Evolutionary conservation across 1,284 basidiomycete species (phyloP), one percentile per base, ranked within the genome.

Genomic region (Ganoderma multipileum): DNA sequence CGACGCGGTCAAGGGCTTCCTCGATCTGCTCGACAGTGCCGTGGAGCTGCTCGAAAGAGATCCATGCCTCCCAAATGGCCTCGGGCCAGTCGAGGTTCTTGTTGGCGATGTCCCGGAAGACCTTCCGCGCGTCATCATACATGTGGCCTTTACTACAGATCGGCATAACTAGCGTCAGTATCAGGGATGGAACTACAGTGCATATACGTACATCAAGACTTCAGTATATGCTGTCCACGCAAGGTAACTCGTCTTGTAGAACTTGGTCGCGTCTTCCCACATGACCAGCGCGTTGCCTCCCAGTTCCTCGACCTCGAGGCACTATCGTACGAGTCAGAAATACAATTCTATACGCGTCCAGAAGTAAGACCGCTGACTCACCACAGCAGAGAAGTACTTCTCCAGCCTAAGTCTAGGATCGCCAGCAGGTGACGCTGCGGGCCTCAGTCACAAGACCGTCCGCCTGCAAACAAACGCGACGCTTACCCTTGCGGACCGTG

Each of bases 81-180:
- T 98, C 96, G 0, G 96, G 95, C 92, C 96, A 98, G 80, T 98
- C 96, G 52, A 97, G 75, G 57, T 90, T 86, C 77, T 91, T 92
- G 57, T 84, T 82, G 64, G 89, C 87, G 16, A 91, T 83, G 66
- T 90, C 86, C 26, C 83, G 81, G 80, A 93, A 96, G 4, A 89
- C 81, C 30, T 86, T 83, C 42, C 95, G 88, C 1, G 91, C 92
- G 62, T 86, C 81, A 14, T 87, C 84, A 68, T 89, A 81, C 70
- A 87, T 83, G 58, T 86, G 83, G 30, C 87, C 83, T 71, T 88
- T 89, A 65, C 90, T 93, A 68, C 0, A 66, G 28, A 20, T 54
- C 47, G 26, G 52, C 50, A 36, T 63, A 9, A 3, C 14, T 14
- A 3, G 18, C 39, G 28, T 28, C 26, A 71, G 23, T 57, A 3